Conservation (phyloP, 768 basidiomycete species). For the Tylopilus subfusipes region DNA sequence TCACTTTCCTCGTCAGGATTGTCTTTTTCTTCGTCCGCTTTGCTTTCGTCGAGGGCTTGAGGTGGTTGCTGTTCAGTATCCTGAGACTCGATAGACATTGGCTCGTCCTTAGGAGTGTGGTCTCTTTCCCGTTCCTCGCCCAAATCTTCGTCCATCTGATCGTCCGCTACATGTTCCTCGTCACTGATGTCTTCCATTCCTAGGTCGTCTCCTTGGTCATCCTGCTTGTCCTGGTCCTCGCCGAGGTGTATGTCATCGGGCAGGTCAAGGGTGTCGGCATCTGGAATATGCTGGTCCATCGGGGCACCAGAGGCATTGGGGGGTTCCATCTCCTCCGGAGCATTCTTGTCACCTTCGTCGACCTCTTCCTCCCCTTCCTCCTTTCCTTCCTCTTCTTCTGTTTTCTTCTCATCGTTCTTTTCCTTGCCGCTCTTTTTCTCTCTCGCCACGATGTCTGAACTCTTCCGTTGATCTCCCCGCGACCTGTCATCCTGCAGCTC, state of each 20-base stretch:
- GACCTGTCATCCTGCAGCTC: slow-evolving; percentile 62
- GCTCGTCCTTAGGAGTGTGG: slow-evolving; percentile 15
- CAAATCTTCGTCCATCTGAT: slow-evolving; percentile 28
- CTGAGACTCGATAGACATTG: slow-evolving; percentile 22
- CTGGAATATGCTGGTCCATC: slow-evolving; percentile 72
- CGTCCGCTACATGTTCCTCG: slow-evolving; percentile 23
- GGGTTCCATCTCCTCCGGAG: slow-evolving; percentile 42
- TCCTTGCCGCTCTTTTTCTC: slow-evolving; percentile 47
- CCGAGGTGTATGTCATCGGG: slow-evolving; percentile 81
- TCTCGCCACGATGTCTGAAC: slow-evolving; percentile 78
- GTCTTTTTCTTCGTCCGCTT: slow-evolving; percentile 24
- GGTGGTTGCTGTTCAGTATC: slow-evolving; percentile 20
- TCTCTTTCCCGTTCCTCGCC: slow-evolving; percentile 8
- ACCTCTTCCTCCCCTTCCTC: slow-evolving; percentile 27
- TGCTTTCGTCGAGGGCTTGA: slow-evolving; percentile 17
- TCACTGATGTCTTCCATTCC: slow-evolving; percentile 39
- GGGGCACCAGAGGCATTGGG: slow-evolving; percentile 57
- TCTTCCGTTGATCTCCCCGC: slow-evolving; percentile 38
- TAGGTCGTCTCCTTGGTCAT: slow-evolving; percentile 24
- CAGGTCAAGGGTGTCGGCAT: slow-evolving; percentile 81
- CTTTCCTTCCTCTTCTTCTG: slow-evolving; percentile 28
- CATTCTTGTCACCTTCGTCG: slow-evolving; percentile 26
- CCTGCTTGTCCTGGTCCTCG: slow-evolving; percentile 29
- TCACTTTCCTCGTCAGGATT: slow-evolving; percentile 27
- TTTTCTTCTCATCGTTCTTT: slow-evolving; percentile 33